Base-by-base conservation (phyloP, 768 basidiomycete species). In the Agaricus blazei region DNA sequence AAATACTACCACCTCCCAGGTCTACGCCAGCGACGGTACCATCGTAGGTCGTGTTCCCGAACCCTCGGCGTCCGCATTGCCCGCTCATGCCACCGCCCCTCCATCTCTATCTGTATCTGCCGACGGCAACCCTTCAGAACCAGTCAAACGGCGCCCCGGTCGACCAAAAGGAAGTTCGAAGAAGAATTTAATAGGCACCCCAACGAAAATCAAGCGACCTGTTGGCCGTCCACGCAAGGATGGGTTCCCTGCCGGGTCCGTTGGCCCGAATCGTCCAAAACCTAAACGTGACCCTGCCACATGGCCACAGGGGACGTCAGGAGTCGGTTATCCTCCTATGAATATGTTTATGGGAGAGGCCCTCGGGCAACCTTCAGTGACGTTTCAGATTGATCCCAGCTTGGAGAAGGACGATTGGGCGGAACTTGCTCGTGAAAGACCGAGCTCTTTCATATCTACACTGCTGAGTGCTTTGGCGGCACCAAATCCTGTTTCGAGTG, bases 151-250 rank as follows among this genome's bases (percentile, higher is more conserved):
- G 42, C 80, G 80, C 15, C 87, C 88, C 9, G 89, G 88, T 2
- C 75, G 89, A 31, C 89, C 89, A 4, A 89, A 88, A 65, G 89
- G 88, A 36, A 89, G 86, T 63, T 87, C 85, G 11, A 88, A 87
- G 72, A 91, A 90, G 65, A 72, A 73, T 24, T 59, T 75, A 1
- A 63, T 73, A 2, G 75, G 60, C 9, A 50, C 63, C 0, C 62
- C 68, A 9, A 51, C 77, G 2, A 87, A 87, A 68, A 69, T 82
- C 51, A 90, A 89, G 67, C 75, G 90, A 44, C 90, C 90, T 14
- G 89, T 91, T 1, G 90, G 90, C 1, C 76, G 90, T 12, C 90
- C 90, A 2, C 72, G 90, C 61, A 90, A 91, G 67, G 89, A 91
- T 61, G 90, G 90, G 0, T 77, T 88, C 37, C 89, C 89, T 40